Conservation (phyloP, 768 basidiomycete species). For the Boletellus sp. region DNA sequence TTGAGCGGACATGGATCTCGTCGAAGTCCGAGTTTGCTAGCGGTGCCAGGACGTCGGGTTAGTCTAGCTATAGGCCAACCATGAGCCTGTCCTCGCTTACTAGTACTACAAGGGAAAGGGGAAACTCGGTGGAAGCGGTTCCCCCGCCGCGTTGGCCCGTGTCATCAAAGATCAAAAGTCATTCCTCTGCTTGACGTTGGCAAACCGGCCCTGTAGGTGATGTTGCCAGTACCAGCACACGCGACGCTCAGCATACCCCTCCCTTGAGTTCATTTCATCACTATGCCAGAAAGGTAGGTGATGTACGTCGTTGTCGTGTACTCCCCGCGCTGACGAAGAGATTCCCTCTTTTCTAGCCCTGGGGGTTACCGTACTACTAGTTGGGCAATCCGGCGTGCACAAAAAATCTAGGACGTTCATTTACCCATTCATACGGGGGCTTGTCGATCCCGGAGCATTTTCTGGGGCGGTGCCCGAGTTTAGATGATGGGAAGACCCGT, state of each 20-base stretch:
- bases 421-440: too few relatives aligned
- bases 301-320: background rate
- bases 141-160: slow-evolving; percentile 40
- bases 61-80: too few relatives aligned
- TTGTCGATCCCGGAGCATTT: slow-evolving; percentile 64
- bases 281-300: slow-evolving; percentile 45
- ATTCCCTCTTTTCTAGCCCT: too few relatives aligned
- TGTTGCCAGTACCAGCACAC: too few relatives aligned
- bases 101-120: too few relatives aligned
- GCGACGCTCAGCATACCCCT: slow-evolving; percentile 48
- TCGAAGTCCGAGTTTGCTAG: too few relatives aligned
- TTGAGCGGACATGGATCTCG: too few relatives aligned
- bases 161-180: slow-evolving; percentile 34
- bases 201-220: slow-evolving; percentile 32
- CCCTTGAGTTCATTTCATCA: slow-evolving; percentile 65
- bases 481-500: slow-evolving; percentile 64
- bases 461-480: too few relatives aligned
- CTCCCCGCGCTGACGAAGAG: too few relatives aligned
- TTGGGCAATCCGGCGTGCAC: slow-evolving; percentile 57
- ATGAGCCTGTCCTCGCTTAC: too few relatives aligned
- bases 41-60: too few relatives aligned
- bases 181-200: slow-evolving; percentile 43
- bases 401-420: too few relatives aligned
- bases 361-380: slow-evolving; percentile 54
- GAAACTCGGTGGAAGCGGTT: slow-evolving; percentile 50